These are phyloP conservation scores for Chlamydomonas sphaeroides DNA, from an alignment of 139 green algal species.

Conservation along the genomic window DNA sequence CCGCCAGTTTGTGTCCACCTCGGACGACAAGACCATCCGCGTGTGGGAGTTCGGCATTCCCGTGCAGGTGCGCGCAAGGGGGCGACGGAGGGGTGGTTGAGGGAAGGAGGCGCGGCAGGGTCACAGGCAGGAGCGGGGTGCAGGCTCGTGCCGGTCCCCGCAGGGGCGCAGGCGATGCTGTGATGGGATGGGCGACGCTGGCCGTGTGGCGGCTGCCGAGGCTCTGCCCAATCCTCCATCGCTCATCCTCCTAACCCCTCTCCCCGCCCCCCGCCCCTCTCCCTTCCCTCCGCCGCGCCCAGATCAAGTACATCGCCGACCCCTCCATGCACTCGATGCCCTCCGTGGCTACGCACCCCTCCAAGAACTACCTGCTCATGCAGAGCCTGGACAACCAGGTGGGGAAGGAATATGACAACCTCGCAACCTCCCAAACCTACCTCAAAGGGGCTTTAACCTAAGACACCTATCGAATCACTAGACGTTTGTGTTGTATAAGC, in stretches of 20 bases:
- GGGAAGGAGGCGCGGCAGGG: too few species aligned
- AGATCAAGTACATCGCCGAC: slow-evolving; percentile 95
- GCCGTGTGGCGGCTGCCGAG: too few species aligned
- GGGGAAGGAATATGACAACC: too few species aligned
- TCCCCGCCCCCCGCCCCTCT: too few species aligned
- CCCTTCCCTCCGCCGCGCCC: slow-evolving; percentile 4
- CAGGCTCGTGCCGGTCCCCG: too few species aligned
- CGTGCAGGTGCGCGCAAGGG: slow-evolving; percentile 62
- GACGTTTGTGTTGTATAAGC: too few species aligned
- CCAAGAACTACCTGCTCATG: slow-evolving; percentile 78
- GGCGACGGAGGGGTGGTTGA: too few species aligned
- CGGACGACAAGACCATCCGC: slow-evolving; percentile 97
- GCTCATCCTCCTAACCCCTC: not conserved
- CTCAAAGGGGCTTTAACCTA: too few species aligned
- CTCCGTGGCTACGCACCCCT: slow-evolving; percentile 76
- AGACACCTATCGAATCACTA: too few species aligned
- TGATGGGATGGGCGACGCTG: too few species aligned
- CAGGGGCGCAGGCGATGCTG: not conserved
- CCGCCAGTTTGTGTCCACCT: slow-evolving; percentile 85
- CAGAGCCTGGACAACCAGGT: slow-evolving; percentile 78
- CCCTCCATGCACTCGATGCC: slow-evolving; percentile 97
- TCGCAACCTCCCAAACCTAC: not conserved
- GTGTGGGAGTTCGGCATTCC: slow-evolving; percentile 99
- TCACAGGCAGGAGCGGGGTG: too few species aligned
- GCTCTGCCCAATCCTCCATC: too few species aligned